Evolutionary conservation across 257 asterid genomes (phyloP).

Genomic region (Linaria vulgaris): DNA sequence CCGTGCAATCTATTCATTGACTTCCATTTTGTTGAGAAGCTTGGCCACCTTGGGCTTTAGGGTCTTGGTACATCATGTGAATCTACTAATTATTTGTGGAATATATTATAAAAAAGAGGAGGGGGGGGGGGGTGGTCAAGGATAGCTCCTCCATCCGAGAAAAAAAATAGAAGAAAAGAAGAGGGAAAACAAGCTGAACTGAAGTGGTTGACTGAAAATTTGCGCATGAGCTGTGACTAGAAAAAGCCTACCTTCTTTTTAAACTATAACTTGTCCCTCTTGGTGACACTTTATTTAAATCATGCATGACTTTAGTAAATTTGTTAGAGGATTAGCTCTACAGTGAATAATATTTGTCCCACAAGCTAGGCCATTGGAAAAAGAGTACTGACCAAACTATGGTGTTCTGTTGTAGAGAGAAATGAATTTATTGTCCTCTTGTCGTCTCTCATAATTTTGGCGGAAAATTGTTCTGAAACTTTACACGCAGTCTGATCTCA

Average conservation of each 20-base stretch:
- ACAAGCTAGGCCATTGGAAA: conserved; percentile 2
- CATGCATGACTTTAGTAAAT: too few relatives aligned
- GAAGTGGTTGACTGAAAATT: too few relatives aligned
- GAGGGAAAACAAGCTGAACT: too few relatives aligned
- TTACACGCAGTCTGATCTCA: neutral
- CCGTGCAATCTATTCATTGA: conserved; percentile 1
- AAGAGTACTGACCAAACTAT: neutral
- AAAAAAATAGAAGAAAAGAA: too few relatives aligned
- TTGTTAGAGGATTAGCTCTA: neutral
- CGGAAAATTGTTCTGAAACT: neutral
- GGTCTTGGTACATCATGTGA: neutral
- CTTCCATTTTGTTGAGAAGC: neutral
- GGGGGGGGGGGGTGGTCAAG: too few relatives aligned
- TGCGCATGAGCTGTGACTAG: too few relatives aligned
- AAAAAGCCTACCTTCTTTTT: too few relatives aligned
- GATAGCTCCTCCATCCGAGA: too few relatives aligned
- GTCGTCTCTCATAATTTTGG: neutral
- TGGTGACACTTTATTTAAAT: too few relatives aligned
- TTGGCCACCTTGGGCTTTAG: neutral
- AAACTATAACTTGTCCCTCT: too few relatives aligned
- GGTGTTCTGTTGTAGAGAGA: conserved; percentile 11
- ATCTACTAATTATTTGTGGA: too few relatives aligned
- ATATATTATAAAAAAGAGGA: too few relatives aligned
- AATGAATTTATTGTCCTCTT: neutral
- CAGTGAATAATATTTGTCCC: neutral